Evolutionary conservation across 2,329 filamentous ascomycete genomes (phyloP).

Genomic region (Ramularia endophylla): DNA sequence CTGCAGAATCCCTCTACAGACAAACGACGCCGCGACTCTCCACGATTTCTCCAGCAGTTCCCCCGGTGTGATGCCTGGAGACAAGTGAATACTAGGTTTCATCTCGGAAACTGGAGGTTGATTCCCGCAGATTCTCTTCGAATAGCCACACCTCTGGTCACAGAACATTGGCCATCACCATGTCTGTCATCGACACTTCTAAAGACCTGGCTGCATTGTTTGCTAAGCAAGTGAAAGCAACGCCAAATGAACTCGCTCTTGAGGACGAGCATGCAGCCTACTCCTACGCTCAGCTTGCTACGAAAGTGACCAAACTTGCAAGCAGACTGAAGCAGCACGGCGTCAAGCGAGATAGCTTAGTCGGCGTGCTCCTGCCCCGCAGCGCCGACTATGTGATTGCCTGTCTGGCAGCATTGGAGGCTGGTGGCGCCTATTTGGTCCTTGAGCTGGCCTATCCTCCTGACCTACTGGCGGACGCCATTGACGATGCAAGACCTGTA

Average conservation of each 20-base stretch:
- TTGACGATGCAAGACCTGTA: conserved; percentile 66
- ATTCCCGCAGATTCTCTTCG: too few relatives aligned
- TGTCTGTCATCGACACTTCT: conserved; percentile 62
- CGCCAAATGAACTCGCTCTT: conserved; percentile 63
- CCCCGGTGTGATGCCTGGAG: too few relatives aligned
- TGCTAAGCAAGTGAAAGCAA: conserved; percentile 59
- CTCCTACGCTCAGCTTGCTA: conserved; percentile 68
- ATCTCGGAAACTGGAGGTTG: too few relatives aligned
- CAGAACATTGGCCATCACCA: conserved; percentile 37
- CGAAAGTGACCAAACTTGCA: conserved; percentile 60
- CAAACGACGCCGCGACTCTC: too few relatives aligned
- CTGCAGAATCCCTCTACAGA: too few relatives aligned
- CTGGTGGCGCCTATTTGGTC: conserved; percentile 73
- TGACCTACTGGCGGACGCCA: conserved; percentile 66
- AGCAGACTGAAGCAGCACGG: conserved; percentile 59
- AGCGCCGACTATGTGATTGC: conserved; percentile 75
- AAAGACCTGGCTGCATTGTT: conserved; percentile 72
- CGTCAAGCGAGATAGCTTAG: conserved; percentile 65
- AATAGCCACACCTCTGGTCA: too few relatives aligned
- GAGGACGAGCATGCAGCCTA: conserved; percentile 63
- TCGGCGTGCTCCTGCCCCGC: conserved; percentile 68
- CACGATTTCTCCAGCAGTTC: too few relatives aligned
- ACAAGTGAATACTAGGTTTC: too few relatives aligned
- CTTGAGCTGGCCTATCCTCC: conserved; percentile 74
- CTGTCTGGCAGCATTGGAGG: conserved; percentile 69